Evolutionary conservation across 2,329 filamentous ascomycete genomes (phyloP), one percentile per base, ranked within the genome.

Genomic region (Botrytis hyacinthi): DNA sequence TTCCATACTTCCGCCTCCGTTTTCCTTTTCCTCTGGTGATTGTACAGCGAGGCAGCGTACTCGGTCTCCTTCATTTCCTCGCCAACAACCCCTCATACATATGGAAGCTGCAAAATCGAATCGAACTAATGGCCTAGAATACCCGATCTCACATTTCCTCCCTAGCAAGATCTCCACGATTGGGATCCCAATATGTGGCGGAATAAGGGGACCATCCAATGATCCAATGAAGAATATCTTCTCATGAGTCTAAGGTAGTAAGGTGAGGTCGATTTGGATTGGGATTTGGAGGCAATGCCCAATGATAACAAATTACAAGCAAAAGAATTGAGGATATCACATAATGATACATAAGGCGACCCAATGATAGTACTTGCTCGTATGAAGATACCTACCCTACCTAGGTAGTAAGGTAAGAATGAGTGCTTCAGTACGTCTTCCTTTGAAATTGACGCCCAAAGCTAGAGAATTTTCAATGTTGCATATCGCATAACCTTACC

Each of bases 381-480:
- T 66, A 22, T 40, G 26, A 69, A 67, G 63, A 37, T 51, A 67
- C 26, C 32, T 14, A n/a, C 22, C 48, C 48, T n/a, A n/a, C 48
- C 48, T 16, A 29, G 46, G 46, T 12, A 26, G 22, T 26, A 51
- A 26, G 46, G 48, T 14, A 26, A 51, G 22, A 51, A 42, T 44
- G 16, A 48, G 46, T 12, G 46, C 46, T 48, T 26, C 10, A 51
- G 48, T n/a, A 5, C 2, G 37, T 26, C 57, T 9, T 26, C 32
- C 44, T 16, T 48, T 51, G 63, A 51, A n/a, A 67, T 67, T 67
- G 63, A 67, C 46, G 63, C 63, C 63, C 63, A 67, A 67, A 32
- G 63, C 63, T 51, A 48, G 63, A 48, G 29, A 67, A 51, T 40
- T 69, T 32, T 59, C 37, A 44, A 59, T 44, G 40, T 42, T 14